A percentile compares a stretch with the other conserved stretches of the same genome.
phyloP scores from a whole-genome alignment of 1,139 yeast genomes.

The Saccharomyces hybrid region DNA sequence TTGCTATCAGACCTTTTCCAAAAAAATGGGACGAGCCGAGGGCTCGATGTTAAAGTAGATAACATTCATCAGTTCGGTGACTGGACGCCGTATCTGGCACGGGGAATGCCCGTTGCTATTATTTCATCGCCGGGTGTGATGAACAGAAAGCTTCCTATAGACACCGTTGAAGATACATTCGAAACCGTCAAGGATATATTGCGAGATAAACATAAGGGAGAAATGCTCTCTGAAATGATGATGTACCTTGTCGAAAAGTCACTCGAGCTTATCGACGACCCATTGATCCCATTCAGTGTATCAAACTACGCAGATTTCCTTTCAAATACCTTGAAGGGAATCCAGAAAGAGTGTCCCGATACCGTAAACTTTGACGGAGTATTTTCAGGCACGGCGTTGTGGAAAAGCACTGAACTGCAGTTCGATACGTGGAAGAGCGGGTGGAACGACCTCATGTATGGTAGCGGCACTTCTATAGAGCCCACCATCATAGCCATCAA shows the following conservation, averaged over 20 bases:
- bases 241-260: conserved; percentile 45
- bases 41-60: conserved; percentile 21
- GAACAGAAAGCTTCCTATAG: conserved; percentile 40
- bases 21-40: conserved; percentile 15
- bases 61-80: conserved; percentile 50
- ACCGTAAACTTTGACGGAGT: conserved; percentile 29
- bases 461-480: conserved; percentile 33
- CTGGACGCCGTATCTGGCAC: conserved; percentile 47
- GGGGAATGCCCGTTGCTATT: conserved; percentile 61
- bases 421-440: conserved; percentile 31
- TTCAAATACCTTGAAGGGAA: conserved; percentile 40
- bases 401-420: conserved; percentile 38
- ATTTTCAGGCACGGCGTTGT: conserved; percentile 26
- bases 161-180: conserved; percentile 62
- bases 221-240: conserved; percentile 43
- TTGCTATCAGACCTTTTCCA: conserved; percentile 41
- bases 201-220: conserved; percentile 14
- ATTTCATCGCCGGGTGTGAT: conserved; percentile 36
- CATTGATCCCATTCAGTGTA: conserved; percentile 67
- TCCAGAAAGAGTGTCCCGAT: conserved; percentile 38
- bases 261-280: conserved; percentile 59
- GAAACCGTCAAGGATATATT: conserved; percentile 44
- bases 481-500: conserved; percentile 3
- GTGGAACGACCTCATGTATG: conserved; percentile 27
- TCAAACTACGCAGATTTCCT: conserved; percentile 42